A percentile compares a stretch with the other conserved stretches of the same genome.
These are phyloP conservation scores for Eimeria acervulina DNA, from an alignment of 169 alveolate genomes.

Conservation along the genomic window DNA sequence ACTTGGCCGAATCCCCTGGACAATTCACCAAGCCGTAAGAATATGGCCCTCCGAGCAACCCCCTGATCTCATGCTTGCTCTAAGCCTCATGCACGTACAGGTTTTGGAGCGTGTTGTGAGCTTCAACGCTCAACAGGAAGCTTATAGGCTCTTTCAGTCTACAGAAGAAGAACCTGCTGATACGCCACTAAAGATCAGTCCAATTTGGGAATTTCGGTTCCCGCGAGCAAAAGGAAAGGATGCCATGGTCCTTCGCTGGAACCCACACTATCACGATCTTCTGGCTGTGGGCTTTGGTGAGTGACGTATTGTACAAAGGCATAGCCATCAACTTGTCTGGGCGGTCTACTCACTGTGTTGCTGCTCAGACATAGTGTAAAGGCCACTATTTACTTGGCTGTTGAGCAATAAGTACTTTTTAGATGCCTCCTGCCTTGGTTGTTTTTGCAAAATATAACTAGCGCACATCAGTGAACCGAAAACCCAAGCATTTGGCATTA, in stretches of 20 bases:
- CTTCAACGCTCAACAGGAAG: slow-evolving; percentile 75
- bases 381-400: neutral
- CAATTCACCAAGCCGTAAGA: neutral
- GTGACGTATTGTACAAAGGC: neutral
- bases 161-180: slow-evolving; percentile 60
- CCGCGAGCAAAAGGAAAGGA: slow-evolving; percentile 84
- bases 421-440: neutral
- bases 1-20: neutral
- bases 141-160: slow-evolving; percentile 48
- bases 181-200: slow-evolving; percentile 24
- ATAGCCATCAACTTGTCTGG: neutral
- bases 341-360: neutral
- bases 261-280: slow-evolving; percentile 95
- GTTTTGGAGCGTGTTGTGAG: slow-evolving; percentile 76
- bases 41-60: neutral
- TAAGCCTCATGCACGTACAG: neutral
- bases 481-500: neutral
- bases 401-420: neutral
- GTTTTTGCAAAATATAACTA: neutral
- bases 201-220: slow-evolving; percentile 85
- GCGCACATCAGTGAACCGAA: neutral
- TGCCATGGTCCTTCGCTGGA: slow-evolving; percentile 95
- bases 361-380: neutral
- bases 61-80: neutral
- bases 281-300: slow-evolving; percentile 96